These are phyloP conservation scores for Eucalyptus tenuipes DNA, from an alignment of 345 rosid species.

Conservation along the genomic window DNA sequence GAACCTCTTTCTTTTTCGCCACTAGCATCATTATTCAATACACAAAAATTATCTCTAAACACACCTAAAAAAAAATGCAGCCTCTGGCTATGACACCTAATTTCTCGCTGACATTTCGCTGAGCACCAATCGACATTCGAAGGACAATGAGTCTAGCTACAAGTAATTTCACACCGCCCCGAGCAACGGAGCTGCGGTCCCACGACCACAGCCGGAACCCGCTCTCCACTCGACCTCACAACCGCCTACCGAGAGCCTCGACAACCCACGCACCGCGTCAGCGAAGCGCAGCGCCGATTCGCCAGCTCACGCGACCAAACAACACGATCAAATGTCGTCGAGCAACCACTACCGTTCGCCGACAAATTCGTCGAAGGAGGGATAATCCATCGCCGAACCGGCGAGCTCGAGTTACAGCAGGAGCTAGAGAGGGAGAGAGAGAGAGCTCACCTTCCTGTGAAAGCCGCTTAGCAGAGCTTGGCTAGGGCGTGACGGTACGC, in stretches of 20 bases:
- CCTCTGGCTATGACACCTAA: not conserved
- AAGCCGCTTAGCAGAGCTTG: not conserved
- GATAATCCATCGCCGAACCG: not conserved
- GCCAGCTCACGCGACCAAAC: not conserved
- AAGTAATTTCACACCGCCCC: not conserved
- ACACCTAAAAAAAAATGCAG: not conserved
- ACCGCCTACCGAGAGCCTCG: not conserved
- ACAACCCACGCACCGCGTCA: not conserved
- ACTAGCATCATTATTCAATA: not conserved
- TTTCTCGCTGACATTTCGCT: not conserved
- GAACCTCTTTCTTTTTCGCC: not conserved
- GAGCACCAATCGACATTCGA: not conserved
- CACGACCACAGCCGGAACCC: not conserved
- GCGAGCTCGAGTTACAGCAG: not conserved
- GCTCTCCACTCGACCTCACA: not conserved
- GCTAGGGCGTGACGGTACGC: not conserved
- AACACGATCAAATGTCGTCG: not conserved
- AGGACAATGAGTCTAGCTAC: not conserved
- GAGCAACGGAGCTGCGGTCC: not conserved
- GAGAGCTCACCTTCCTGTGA: not conserved
- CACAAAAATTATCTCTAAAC: not conserved
- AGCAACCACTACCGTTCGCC: not conserved
- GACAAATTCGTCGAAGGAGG: not conserved
- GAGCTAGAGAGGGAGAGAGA: not conserved
- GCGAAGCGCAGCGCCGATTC: not conserved